Evolutionary conservation across 1,284 basidiomycete genomes (phyloP).

Genomic region (Boletus smithii): DNA sequence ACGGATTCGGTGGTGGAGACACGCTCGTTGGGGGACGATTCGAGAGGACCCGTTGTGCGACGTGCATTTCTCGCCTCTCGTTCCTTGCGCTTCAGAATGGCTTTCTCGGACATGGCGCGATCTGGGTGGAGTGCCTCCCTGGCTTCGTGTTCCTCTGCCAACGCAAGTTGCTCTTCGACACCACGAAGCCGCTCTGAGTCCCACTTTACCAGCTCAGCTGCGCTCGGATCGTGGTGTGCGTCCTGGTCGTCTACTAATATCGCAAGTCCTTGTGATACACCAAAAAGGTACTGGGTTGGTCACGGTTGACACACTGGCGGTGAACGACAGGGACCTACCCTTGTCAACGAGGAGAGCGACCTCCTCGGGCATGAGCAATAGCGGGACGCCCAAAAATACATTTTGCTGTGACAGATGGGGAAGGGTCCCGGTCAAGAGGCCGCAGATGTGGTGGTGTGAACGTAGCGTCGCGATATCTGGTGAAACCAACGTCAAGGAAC

Average conservation of each 20-base stretch:
- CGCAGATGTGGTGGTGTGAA: conserved; percentile 78
- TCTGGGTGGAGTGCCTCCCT: conserved; percentile 44
- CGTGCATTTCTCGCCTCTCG: conserved; percentile 49
- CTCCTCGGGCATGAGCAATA: conserved; percentile 89
- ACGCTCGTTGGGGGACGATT: conserved; percentile 21
- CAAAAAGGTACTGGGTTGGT: background rate
- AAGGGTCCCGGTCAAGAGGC: conserved; percentile 85
- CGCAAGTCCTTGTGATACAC: conserved; percentile 63
- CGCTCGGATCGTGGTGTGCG: conserved; percentile 59
- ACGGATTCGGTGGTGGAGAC: conserved; percentile 16
- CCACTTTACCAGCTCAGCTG: conserved; percentile 54
- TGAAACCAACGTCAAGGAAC: conserved; percentile 15
- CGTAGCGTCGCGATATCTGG: conserved; percentile 78
- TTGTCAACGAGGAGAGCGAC: conserved; percentile 82
- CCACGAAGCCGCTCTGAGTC: conserved; percentile 46
- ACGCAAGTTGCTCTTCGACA: conserved; percentile 45
- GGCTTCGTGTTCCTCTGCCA: conserved; percentile 43
- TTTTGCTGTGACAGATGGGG: conserved; percentile 97
- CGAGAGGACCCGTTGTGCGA: background rate
- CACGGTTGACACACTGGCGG: too few relatives aligned
- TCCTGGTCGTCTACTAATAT: conserved; percentile 72
- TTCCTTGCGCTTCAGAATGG: conserved; percentile 66
- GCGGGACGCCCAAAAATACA: conserved; percentile 88
- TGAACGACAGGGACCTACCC: too few relatives aligned
- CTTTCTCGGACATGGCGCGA: conserved; percentile 55